These are phyloP conservation scores for Auriscalpium vulgare DNA, from an alignment of 768 basidiomycete species.

Conservation along the genomic window DNA sequence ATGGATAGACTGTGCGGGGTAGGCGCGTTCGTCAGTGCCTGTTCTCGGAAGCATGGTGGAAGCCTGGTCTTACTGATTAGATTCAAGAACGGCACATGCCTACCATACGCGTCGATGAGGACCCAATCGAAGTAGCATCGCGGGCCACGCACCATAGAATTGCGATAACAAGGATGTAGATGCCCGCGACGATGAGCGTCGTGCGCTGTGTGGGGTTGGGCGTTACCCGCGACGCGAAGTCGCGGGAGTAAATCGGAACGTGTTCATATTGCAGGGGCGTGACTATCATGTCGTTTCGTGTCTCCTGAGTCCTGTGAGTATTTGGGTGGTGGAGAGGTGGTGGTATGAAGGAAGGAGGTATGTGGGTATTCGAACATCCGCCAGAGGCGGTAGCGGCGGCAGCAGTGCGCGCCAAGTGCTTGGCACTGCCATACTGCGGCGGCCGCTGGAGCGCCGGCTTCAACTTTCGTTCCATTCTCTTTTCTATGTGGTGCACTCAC, in stretches of 20 bases:
- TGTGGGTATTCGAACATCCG: no score
- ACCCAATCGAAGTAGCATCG: neutral
- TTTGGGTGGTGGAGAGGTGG: no score
- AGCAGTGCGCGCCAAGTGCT: no score
- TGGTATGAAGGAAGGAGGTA: no score
- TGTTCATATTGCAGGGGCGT: no score
- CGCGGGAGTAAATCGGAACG: constrained; percentile 14
- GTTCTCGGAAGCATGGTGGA: neutral
- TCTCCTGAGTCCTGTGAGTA: no score
- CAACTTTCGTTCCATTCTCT: no score
- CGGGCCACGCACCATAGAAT: constrained; percentile 58
- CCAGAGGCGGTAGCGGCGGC: no score
- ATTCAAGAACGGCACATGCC: constrained; percentile 74
- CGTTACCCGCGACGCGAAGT: constrained; percentile 30
- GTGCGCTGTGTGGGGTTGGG: constrained; percentile 67
- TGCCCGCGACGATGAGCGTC: constrained; percentile 74
- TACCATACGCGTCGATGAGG: constrained; percentile 17
- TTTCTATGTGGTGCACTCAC: no score
- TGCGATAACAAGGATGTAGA: constrained; percentile 67
- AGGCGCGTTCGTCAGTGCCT: neutral
- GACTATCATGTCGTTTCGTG: no score
- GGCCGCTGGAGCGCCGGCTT: no score
- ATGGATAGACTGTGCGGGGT: constrained; percentile 63
- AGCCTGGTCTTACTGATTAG: constrained; percentile 52
- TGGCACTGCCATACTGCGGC: no score